A percentile compares a stretch with the other conserved stretches of the same genome.
Conservation (phyloP, 495 filamentous ascomycete species). For the Neurospora sp. region DNA sequence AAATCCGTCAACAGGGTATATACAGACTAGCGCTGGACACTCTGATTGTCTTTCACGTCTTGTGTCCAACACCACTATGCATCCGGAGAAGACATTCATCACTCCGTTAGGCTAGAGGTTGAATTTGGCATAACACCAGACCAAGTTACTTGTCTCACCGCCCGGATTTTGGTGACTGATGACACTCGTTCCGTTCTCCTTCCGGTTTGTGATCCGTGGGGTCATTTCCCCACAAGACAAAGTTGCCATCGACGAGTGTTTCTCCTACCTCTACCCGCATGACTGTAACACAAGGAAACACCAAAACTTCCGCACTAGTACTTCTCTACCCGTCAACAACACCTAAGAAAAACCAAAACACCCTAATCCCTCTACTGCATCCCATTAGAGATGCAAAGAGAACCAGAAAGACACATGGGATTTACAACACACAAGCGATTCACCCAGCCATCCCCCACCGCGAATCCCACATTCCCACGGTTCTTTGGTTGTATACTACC, state of each 20-base stretch:
- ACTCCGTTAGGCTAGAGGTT: not conserved
- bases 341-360: not conserved
- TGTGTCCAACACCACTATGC: not conserved
- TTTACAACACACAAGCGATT: not conserved
- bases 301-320: not conserved
- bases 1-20: not conserved
- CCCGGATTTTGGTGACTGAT: not conserved
- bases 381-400: not conserved
- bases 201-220: constrained; percentile 3
- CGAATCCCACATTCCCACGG: not conserved
- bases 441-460: not conserved
- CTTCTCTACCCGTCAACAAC: not conserved
- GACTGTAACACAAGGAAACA: not conserved
- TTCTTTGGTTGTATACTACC: not conserved
- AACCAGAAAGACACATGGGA: not conserved
- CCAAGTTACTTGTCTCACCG: not conserved
- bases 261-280: not conserved
- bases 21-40: not conserved
- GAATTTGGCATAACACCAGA: not conserved
- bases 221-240: not conserved
- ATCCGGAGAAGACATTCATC: not conserved
- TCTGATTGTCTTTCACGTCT: not conserved
- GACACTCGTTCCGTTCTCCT: not conserved
- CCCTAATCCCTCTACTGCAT: not conserved
- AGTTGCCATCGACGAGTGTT: not conserved